A percentile compares a stretch with the other conserved stretches of the same genome.
Evolutionary conservation across 2,329 filamentous ascomycete species (phyloP).

Genomic region (Colletotrichum liriopes): DNA sequence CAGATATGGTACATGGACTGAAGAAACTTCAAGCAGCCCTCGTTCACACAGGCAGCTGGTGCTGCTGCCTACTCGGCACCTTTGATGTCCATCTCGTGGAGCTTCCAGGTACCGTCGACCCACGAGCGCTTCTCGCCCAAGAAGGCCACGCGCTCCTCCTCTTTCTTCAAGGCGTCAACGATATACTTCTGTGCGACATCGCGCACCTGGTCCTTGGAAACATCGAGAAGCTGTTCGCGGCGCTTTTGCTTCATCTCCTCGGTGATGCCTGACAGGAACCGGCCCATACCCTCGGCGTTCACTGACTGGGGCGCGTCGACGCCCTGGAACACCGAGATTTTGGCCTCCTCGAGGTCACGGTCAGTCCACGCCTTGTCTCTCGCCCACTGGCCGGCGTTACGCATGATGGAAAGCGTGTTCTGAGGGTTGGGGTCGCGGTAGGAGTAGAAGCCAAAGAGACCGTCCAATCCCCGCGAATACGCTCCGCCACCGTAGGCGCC

Average conservation of each 20-base stretch:
- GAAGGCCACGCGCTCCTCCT: slow-evolving; percentile 77
- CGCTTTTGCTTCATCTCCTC: slow-evolving; percentile 91
- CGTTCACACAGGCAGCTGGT: neutral
- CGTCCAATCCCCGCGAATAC: slow-evolving; percentile 83
- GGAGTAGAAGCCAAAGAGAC: slow-evolving; percentile 93
- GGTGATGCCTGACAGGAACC: slow-evolving; percentile 88
- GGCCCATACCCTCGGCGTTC: slow-evolving; percentile 87
- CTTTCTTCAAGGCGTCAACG: slow-evolving; percentile 75
- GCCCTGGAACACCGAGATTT: slow-evolving; percentile 92
- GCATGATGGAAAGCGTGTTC: slow-evolving; percentile 90
- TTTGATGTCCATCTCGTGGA: slow-evolving; percentile 81
- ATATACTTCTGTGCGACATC: slow-evolving; percentile 87
- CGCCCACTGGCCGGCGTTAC: slow-evolving; percentile 86
- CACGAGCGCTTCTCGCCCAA: slow-evolving; percentile 88
- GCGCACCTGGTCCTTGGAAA: slow-evolving; percentile 84
- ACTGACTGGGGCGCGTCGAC: slow-evolving; percentile 92
- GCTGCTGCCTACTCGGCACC: slow-evolving; percentile 51
- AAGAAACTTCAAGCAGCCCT: neutral
- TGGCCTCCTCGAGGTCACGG: slow-evolving; percentile 93
- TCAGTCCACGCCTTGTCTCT: slow-evolving; percentile 85
- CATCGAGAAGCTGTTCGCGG: slow-evolving; percentile 88
- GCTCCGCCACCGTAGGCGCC: slow-evolving; percentile 96
- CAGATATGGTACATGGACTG: slow-evolving; percentile 29
- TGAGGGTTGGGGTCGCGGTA: slow-evolving; percentile 96
- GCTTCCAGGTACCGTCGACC: slow-evolving; percentile 81